Percentiles rank a stretch among this genome's conserved stretches.
Conservation (phyloP, 768 basidiomycete genomes). For the Rhodotorula babjevae region DNA sequence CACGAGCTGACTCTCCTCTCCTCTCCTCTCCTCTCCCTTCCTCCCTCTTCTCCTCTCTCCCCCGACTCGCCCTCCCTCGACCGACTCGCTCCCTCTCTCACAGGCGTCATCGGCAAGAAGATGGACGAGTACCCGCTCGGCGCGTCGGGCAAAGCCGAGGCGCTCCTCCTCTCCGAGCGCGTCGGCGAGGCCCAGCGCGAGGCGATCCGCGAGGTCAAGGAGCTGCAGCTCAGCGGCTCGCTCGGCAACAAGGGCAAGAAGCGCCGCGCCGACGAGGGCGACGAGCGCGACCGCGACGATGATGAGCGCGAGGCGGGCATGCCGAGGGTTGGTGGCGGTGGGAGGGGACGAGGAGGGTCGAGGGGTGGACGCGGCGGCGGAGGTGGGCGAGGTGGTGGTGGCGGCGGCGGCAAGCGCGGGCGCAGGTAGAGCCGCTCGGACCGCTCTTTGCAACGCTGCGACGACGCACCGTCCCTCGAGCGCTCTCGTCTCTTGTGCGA, state of each 20-base stretch:
- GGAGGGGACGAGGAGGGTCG: neutral
- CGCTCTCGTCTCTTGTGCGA: too few species aligned
- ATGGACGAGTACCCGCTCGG: conserved; percentile 67
- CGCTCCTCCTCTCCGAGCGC: conserved; percentile 77
- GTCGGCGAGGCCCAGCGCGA: conserved; percentile 73
- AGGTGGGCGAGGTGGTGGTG: neutral
- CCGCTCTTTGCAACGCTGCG: too few species aligned
- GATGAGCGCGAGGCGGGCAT: conserved; percentile 87
- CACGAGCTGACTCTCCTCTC: too few species aligned
- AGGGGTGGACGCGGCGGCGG: neutral
- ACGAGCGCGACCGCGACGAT: conserved; percentile 64
- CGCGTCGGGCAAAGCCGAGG: conserved; percentile 78
- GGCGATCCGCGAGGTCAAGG: conserved; percentile 76
- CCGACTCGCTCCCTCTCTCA: neutral
- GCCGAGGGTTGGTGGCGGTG: conserved; percentile 33
- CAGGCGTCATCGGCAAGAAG: conserved; percentile 75
- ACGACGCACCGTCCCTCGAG: too few species aligned
- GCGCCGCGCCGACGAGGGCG: conserved; percentile 77
- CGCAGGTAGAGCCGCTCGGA: neutral
- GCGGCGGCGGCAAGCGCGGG: neutral
- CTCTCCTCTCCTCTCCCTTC: neutral
- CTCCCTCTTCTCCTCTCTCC: neutral
- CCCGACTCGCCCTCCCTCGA: too few species aligned
- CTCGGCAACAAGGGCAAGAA: conserved; percentile 49
- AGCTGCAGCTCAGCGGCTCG: conserved; percentile 58